Evolutionary conservation across 129 eudicot species (phyloP), one percentile per base, ranked within the genome.

Genomic region (Oenanthe sinensis): DNA sequence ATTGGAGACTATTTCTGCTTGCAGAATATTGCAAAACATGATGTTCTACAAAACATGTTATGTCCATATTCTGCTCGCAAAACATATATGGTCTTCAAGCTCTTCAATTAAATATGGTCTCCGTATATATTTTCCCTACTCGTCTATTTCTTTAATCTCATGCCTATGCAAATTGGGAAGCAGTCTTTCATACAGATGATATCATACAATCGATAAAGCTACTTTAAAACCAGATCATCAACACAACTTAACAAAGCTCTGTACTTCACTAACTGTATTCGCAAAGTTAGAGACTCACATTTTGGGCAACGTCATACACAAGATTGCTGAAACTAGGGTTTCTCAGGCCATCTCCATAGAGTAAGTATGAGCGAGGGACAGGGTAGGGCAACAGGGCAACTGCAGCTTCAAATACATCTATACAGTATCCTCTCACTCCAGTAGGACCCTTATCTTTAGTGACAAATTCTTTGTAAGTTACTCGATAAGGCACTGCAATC

Each of bases 401-500:
- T 30, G 86, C 83, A 79, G 86, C 86, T 79, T 83, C 82, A 79
- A 83, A 82, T 36, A 82, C 82, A 78, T 82, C 85, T 42, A 82
- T 77, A 45, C 85, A 77, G 74, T 63, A 82, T 48, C 85, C 81
- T 46, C 8, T 43, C 39, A 82, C 81, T 42, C 81, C 78, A 4
- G 8, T 19, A 8, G 72, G 79, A 22, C 63, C 55, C 17, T 78
- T 72, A 74, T 69, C 79, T 48, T 60, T 62, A 40, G 60, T 15
- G 46, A 79, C 82, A 79, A 73, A 36, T 68, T 83, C 83, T 37
- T 73, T 74, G 33, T 73, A 83, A 65, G 68, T 79, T 7, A 78
- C 69, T 24, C 79, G 67, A 36, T 72, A 12, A 40, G 86, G 86
- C 42, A 83, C 86, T 46, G 75, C 86, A 73, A 83, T 50, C 43